Percentiles rank a stretch among this genome's conserved stretches.
These are phyloP conservation scores for Allium sativum DNA, from an alignment of 106 monocot species.

Conservation along the genomic window DNA sequence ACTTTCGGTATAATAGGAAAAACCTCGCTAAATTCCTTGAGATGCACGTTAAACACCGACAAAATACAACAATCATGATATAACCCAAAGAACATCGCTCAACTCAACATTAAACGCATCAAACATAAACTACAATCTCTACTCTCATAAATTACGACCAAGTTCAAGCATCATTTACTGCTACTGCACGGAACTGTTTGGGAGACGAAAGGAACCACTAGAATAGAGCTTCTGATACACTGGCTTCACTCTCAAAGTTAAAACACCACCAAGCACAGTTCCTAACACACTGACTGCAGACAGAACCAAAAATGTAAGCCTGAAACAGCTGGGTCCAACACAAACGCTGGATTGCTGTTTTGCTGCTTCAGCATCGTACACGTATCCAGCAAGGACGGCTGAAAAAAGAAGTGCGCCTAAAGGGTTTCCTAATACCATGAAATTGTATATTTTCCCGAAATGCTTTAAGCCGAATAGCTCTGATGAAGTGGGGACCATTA, in stretches of 20 bases:
- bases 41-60: too few species aligned
- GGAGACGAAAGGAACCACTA: constrained; percentile 67
- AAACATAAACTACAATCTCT: too few species aligned
- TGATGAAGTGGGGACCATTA: constrained; percentile 77
- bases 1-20: too few species aligned
- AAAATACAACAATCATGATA: too few species aligned
- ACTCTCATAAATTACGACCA: too few species aligned
- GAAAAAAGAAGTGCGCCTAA: constrained; percentile 77
- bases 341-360: constrained; percentile 39
- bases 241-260: constrained; percentile 58
- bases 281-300: constrained; percentile 58
- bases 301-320: constrained; percentile 64
- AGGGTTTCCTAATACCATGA: constrained; percentile 76
- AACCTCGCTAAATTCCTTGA: too few species aligned
- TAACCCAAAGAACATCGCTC: too few species aligned
- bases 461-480: constrained; percentile 85
- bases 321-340: constrained; percentile 72
- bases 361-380: constrained; percentile 61
- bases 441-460: constrained; percentile 83
- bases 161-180: too few species aligned
- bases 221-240: constrained; percentile 87
- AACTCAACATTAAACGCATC: too few species aligned
- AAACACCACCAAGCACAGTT: constrained; percentile 32
- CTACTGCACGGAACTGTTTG: constrained; percentile 32
- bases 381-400: constrained; percentile 50